phyloP scores from a whole-genome alignment of 257 asterid species.

The Solanum ossicruentum region DNA sequence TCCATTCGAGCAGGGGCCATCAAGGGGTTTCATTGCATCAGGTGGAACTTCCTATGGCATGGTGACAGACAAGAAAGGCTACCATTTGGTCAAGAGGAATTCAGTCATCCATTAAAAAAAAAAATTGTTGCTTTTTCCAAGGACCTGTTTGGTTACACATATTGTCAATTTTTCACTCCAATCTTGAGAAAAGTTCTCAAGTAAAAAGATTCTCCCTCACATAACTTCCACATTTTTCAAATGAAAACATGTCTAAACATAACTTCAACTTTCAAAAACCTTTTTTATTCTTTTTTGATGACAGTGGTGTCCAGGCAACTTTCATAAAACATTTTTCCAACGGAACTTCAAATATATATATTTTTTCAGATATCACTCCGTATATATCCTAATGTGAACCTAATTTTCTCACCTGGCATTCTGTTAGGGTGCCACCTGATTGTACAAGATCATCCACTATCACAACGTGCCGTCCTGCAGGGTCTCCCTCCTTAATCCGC shows the following conservation, averaged over 20 bases:
- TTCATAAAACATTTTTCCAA: not conserved
- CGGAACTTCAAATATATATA: not conserved
- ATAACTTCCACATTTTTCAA: not conserved
- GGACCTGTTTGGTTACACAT: not conserved
- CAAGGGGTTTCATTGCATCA: no score
- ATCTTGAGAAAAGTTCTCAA: not conserved
- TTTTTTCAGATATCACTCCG: not conserved
- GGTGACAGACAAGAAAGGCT: no score
- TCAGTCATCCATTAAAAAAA: no score
- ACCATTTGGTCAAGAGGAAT: no score
- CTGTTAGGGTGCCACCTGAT: slow-evolving; percentile 85
- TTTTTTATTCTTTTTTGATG: not conserved
- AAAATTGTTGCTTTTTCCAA: not conserved
- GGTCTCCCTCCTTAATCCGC: slow-evolving; percentile 82
- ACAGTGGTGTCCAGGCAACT: not conserved
- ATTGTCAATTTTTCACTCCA: not conserved
- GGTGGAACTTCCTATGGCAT: no score
- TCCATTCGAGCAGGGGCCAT: no score
- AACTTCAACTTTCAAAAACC: not conserved
- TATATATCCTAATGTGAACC: not conserved
- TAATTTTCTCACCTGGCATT: slow-evolving; percentile 65
- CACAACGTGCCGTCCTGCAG: slow-evolving; percentile 91
- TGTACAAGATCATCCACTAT: slow-evolving; percentile 98
- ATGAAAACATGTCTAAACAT: not conserved
- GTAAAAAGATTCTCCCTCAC: not conserved